Evolutionary conservation across 805 yeast species (phyloP).

Genomic region (Schizosaccharomyces japonicus): DNA sequence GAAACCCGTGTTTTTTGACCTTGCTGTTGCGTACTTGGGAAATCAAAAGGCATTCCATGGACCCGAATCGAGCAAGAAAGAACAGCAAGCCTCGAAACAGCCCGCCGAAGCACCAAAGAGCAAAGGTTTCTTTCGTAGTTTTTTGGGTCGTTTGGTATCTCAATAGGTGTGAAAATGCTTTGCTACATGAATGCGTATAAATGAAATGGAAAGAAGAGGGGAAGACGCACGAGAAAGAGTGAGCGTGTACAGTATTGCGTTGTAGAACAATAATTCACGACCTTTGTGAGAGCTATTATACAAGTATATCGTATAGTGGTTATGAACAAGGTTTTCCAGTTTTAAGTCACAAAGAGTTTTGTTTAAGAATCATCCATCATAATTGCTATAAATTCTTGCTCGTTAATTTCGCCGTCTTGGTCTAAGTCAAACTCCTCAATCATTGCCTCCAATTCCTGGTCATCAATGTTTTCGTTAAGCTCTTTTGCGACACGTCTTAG

Average conservation of each 20-base stretch:
- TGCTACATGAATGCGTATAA: too few species aligned
- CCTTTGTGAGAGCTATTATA: too few species aligned
- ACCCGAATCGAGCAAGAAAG: background rate
- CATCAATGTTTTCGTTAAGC: constrained; percentile 73
- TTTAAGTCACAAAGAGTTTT: too few species aligned
- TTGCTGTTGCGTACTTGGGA: constrained; percentile 59
- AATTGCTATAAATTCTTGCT: constrained; percentile 71
- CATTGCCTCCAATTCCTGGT: constrained; percentile 87
- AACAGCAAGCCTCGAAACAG: background rate
- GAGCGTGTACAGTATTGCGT: too few species aligned
- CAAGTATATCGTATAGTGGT: too few species aligned
- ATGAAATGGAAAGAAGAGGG: too few species aligned
- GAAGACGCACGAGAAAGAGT: too few species aligned
- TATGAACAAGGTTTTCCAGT: too few species aligned
- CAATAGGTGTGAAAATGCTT: too few species aligned
- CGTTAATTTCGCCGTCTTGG: constrained; percentile 84
- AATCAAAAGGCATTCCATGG: constrained; percentile 4
- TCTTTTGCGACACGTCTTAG: constrained; percentile 77
- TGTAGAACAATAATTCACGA: too few species aligned
- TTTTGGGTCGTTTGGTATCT: background rate
- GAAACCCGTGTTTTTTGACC: constrained; percentile 79
- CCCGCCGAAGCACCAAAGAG: background rate
- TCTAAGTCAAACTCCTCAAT: constrained; percentile 91
- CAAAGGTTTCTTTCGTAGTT: background rate
- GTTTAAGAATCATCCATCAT: constrained; percentile 2